Evolutionary conservation across 2,329 filamentous ascomycete genomes (phyloP).

Genomic region (Chrysosporium queenslandicum): DNA sequence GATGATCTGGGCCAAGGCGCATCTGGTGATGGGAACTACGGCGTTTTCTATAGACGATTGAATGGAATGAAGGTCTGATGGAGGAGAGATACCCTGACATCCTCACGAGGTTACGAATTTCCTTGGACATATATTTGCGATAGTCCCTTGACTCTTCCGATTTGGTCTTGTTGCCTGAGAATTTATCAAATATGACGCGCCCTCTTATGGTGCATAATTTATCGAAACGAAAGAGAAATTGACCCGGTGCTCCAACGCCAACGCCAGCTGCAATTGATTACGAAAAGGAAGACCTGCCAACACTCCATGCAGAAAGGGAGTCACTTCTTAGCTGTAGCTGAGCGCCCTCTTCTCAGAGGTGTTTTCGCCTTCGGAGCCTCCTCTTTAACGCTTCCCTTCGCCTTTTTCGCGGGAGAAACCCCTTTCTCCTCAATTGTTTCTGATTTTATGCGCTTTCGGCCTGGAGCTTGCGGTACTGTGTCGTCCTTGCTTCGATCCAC

Average conservation of each 20-base stretch:
- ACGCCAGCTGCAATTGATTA: background rate
- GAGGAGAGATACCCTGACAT: background rate
- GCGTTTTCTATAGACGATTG: constrained; percentile 25
- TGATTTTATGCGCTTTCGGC: constrained; percentile 8
- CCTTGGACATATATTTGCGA: background rate
- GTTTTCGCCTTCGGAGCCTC: background rate
- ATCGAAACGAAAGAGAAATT: too few relatives aligned
- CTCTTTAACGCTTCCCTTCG: background rate
- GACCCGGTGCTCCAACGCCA: background rate
- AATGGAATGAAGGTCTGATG: constrained; percentile 24
- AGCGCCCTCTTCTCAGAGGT: constrained; percentile 15
- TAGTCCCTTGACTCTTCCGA: too few relatives aligned
- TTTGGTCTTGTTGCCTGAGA: too few relatives aligned
- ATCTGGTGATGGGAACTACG: constrained; percentile 26
- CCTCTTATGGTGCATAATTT: too few relatives aligned
- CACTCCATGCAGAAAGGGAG: background rate
- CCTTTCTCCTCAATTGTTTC: background rate
- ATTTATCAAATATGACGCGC: background rate
- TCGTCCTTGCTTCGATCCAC: background rate
- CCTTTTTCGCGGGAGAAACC: constrained; percentile 4
- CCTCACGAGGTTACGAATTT: constrained; percentile 7
- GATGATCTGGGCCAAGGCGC: constrained; percentile 26
- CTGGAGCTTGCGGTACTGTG: background rate
- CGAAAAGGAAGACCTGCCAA: background rate
- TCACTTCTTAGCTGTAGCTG: constrained; percentile 13